Evolutionary conservation across 2,329 filamentous ascomycete species (phyloP).

Genomic region (Thyridium curvatum): DNA sequence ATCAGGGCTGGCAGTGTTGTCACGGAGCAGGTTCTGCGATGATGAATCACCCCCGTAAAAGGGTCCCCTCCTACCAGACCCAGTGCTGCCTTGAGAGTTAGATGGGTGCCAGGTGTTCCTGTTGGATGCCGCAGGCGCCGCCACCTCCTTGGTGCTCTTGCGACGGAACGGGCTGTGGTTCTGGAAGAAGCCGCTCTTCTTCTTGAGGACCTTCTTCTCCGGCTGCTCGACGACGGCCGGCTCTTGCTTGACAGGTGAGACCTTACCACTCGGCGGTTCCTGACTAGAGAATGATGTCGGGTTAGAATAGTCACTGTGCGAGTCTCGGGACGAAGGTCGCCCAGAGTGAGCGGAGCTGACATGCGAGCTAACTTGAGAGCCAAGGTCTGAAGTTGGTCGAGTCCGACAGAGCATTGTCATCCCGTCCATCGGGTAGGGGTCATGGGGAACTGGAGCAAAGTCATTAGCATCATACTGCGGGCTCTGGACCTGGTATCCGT

Average conservation of each 20-base stretch:
- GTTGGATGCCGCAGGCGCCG: constrained; percentile 27
- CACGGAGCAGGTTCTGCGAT: constrained; percentile 25
- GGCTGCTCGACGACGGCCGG: constrained; percentile 25
- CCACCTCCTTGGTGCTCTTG: constrained; percentile 74
- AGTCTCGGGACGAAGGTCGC: constrained; percentile 78
- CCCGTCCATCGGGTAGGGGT: constrained; percentile 88
- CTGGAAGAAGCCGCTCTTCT: constrained; percentile 84
- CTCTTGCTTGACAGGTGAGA: constrained; percentile 66
- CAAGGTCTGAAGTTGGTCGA: constrained; percentile 27
- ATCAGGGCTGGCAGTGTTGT: constrained; percentile 62
- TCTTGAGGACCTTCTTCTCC: constrained; percentile 62
- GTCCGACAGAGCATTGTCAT: constrained; percentile 96
- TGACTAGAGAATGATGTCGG: constrained; percentile 84
- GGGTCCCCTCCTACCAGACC: constrained; percentile 2
- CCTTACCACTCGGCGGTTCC: constrained; percentile 68
- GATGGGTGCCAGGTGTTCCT: constrained; percentile 55
- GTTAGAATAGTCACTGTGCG: constrained; percentile 84
- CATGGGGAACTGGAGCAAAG: constrained; percentile 71
- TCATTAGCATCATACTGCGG: constrained; percentile 47
- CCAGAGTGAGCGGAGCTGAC: constrained; percentile 49
- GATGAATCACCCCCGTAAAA: constrained; percentile 28
- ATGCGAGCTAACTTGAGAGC: constrained; percentile 44
- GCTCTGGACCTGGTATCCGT: constrained; percentile 1
- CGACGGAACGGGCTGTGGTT: constrained; percentile 87
- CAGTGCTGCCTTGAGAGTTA: constrained; percentile 7